Base-by-base conservation (phyloP, 2,329 filamentous ascomycete genomes). In the Neurospora sp. region DNA sequence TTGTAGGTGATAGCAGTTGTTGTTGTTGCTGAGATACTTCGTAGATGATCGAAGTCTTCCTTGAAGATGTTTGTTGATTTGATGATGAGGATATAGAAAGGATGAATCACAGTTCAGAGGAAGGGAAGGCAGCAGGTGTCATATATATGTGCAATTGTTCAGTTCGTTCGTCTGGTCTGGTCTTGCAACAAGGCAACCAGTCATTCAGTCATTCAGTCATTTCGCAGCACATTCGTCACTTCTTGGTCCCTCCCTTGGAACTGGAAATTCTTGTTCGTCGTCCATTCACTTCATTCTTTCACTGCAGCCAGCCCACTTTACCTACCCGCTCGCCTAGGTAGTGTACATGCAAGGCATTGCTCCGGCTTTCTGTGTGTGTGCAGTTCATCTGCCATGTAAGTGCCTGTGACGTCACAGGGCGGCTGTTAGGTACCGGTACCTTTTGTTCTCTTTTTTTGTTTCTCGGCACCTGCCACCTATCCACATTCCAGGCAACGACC, bases 1-100 rank as follows among this genome's bases (percentile, higher is more conserved):
- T 43, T 33, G 46, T 46, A 40, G 43, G 69, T 68, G 46, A 33
- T 68, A 33, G 69, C 52, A 17, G 58, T 40, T 71, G 62, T 38
- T 67, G n/a, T 42, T 70, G 67, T 36, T 43, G 40, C 36, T 66
- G 52, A 70, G 66, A 42, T 68, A 52, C 17, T 67, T 46, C 40
- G 46, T 33, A 17, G 46, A 28, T 58, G 13, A 1, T 58, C 23
- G 7, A 58, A 58, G 52, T 58, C 52, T 58, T 58, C 9, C 4
- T 52, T 15, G 10, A 23, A 52, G 43, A 28, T 58, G 52, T 6
- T 17, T 33, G 46, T 58, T 58, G 46, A 58, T 58, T 58, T 58
- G 46, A 33, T 58, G 46, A 17, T 58, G 46, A 15, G 46, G n/a
- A 58, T 58, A 36, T 5, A 17, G 52, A 36, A 62, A 62, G 52